phyloP scores from a whole-genome alignment of 2,329 filamentous ascomycete genomes.

The Botrytis hyacinthi region DNA sequence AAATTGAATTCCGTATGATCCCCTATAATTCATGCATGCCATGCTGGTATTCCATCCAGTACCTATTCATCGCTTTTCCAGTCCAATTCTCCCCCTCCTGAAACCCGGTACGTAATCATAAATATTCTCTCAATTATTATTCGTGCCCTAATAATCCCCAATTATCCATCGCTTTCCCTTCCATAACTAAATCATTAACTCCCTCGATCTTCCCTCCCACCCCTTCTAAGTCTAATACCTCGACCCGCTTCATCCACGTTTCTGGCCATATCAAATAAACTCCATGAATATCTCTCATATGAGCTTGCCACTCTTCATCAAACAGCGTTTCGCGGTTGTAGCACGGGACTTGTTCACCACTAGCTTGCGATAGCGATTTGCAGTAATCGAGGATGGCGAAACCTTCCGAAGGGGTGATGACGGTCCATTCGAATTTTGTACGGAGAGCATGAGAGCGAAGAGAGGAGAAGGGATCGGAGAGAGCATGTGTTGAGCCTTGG shows the following conservation, averaged over 20 bases:
- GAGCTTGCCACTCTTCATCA: constrained; percentile 37
- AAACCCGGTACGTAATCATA: neutral
- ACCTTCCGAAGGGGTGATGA: constrained; percentile 33
- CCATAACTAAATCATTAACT: constrained; percentile 36
- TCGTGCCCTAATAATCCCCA: neutral
- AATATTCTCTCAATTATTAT: neutral
- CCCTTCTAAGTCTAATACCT: constrained; percentile 35
- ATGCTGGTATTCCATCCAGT: neutral
- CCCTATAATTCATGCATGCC: constrained; percentile 3
- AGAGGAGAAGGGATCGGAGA: constrained; percentile 29
- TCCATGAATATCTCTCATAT: constrained; percentile 38
- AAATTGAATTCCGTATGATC: neutral
- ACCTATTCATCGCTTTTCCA: neutral
- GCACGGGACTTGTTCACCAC: constrained; percentile 27
- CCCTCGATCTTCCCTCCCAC: constrained; percentile 35
- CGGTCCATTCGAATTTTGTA: constrained; percentile 36
- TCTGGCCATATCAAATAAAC: constrained; percentile 36
- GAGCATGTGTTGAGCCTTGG: neutral
- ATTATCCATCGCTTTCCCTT: constrained; percentile 16
- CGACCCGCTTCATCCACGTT: constrained; percentile 37
- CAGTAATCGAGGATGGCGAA: constrained; percentile 34
- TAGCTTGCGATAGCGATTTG: constrained; percentile 26
- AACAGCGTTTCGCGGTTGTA: constrained; percentile 37
- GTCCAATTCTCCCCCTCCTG: neutral
- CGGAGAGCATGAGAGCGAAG: constrained; percentile 32